Evolutionary conservation across 129 eudicot genomes (phyloP), one percentile per base, ranked within the genome.

Genomic region (Helichrysum umbraculigerum): DNA sequence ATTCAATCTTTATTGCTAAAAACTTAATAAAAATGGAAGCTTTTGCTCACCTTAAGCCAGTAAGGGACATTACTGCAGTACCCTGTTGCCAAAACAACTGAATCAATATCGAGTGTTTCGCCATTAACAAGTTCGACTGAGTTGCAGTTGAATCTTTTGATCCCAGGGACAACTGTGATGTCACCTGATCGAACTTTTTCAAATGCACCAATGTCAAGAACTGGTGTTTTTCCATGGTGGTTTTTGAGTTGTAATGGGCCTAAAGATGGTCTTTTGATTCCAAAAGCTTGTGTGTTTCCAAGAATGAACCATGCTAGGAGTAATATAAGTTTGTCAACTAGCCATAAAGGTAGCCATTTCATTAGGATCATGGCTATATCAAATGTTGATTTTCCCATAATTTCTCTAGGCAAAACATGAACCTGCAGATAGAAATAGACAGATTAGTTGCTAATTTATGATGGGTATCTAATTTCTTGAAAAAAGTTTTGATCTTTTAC

Each of bases 61-160:
- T 77, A 87, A 2, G 98, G 97, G 8, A 93, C 96, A 74, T 90
- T 93, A 88, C 98, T 93, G 73, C 90, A 63, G 73, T 93, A 94
- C 8, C 97, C 97, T 5, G 97, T 94, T n/a, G 98, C 98, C 63
- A 94, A 72, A 78, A 94, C 77, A 6, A 94, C 96, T 4, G 96
- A 78, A 72, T 94, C 96, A 5, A 88, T 74, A 41, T 87, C 87
- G 4, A 95, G 79, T 39, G 75, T 84, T 47, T 87, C 79, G 33
- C 97, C 99, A 39, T 86, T 81, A 37, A 83, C 90, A 35, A 95
- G 85, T 72, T 95, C 94, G 2, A 93, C 96, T 44, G 64, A 77
- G 44, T 65, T 71, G 57, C 71, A 34, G 2, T 83, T 79, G 81
- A 93, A 90, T 28, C 57, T 78, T 79, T 90, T 84, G 87, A 93